Evolutionary conservation across 371 early-diverging fungal species (phyloP), one percentile per base, ranked within the genome.

Genomic region (Syncephalis plumigaleata): DNA sequence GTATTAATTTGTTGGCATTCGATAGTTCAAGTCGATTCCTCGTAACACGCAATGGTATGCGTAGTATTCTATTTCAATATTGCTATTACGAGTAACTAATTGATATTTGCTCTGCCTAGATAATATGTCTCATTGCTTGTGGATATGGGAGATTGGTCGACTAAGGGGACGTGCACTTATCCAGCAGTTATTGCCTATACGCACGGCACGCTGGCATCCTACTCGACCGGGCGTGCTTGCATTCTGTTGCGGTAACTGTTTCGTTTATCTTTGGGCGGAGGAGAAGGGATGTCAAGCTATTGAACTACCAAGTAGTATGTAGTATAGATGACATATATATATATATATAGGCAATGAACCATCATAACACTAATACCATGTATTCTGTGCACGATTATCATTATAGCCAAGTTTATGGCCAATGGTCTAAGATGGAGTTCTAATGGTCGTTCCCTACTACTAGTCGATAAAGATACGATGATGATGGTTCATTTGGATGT

Each of bases 181-280:
- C 5, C 50, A 57, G 25, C 79, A 79, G 47, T 31, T 54, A 31
- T 38, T 56, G 3, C 59, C 72, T 0, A 62, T 83, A 17, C 59
- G 56, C 26, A 55, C 60, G 17, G 56, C 66, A 0, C 17, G 47
- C 4, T 83, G 81, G 79, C 71, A 77, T 52, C 83, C 84, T 8
- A 2, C 51, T 1, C n/a, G 54, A 5, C 65, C 71, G 0, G 57
- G 61, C 18, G 15, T 57, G 5, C 49, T 78, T 22, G 67, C 68
- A 0, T 55, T 75, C 21, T 66, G 60, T 42, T 70, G 71, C 53
- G 73, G 68, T 1, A 61, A 63, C 38, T 59, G 65, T 9, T 47
- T 61, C 42, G 42, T 79, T n/a, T 75, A 63, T 48, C 49, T 58
- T 36, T 59, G 59, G 64, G 54, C 51, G 22, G 57, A 40, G n/a